A percentile compares a stretch with the other conserved stretches of the same genome.
These are phyloP conservation scores for Hypoxylon sp. DNA, from an alignment of 2,329 filamentous ascomycete genomes.

Conservation along the genomic window DNA sequence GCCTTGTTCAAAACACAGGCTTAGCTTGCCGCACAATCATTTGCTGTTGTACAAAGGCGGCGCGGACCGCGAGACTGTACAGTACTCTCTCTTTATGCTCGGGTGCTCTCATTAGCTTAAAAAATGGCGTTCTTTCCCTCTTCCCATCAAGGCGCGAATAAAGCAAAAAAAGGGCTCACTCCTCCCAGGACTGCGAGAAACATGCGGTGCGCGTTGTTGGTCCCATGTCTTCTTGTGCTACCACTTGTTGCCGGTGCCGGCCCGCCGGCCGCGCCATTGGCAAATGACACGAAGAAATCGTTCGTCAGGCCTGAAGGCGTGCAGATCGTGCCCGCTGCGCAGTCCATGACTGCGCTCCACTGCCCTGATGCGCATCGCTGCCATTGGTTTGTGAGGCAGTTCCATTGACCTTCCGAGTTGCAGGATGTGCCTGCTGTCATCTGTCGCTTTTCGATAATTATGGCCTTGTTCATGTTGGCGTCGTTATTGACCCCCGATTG, in stretches of 20 bases:
- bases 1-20: neutral
- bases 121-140: neutral
- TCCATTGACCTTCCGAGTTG: constrained; percentile 66
- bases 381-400: constrained; percentile 65
- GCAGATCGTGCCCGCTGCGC: constrained; percentile 63
- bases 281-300: constrained; percentile 52
- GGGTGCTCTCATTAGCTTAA: neutral
- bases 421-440: constrained; percentile 58
- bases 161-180: neutral
- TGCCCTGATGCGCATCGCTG: constrained; percentile 65
- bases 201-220: neutral
- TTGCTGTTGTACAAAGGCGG: constrained; percentile 1
- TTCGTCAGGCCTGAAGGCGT: constrained; percentile 60
- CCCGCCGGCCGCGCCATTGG: constrained; percentile 30
- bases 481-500: neutral
- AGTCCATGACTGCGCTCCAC: constrained; percentile 63
- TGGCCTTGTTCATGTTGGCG: neutral
- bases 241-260: constrained; percentile 23
- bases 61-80: neutral
- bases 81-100: neutral
- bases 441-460: constrained; percentile 18
- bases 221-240: neutral
- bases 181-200: neutral
- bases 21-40: neutral
- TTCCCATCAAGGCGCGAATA: neutral